Evolutionary conservation across 2,329 filamentous ascomycete species (phyloP).

Genomic region (Fusarium guadeloupense): DNA sequence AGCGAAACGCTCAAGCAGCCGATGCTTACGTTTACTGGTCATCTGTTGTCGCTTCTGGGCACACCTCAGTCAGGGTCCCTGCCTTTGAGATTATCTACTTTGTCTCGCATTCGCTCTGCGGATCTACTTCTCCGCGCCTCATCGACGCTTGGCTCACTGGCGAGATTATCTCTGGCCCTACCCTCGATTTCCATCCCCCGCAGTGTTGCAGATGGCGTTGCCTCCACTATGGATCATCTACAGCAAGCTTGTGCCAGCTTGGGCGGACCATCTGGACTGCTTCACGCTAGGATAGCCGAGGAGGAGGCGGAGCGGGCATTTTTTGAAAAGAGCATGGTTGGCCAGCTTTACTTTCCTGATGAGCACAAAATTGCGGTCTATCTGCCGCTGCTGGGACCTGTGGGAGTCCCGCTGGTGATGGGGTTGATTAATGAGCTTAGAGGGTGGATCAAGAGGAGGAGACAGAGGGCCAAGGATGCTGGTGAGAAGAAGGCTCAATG

Average conservation of each 20-base stretch:
- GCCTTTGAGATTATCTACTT: slow-evolving; percentile 82
- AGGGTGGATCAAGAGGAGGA: slow-evolving; percentile 62
- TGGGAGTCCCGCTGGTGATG: slow-evolving; percentile 89
- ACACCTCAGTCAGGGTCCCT: slow-evolving; percentile 85
- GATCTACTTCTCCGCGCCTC: slow-evolving; percentile 89
- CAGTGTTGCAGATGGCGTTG: slow-evolving; percentile 85
- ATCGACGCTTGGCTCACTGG: slow-evolving; percentile 91
- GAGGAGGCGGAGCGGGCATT: slow-evolving; percentile 91
- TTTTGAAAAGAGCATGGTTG: slow-evolving; percentile 99
- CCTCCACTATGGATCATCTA: slow-evolving; percentile 80
- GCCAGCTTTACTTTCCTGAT: slow-evolving; percentile 97
- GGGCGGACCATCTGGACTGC: slow-evolving; percentile 71
- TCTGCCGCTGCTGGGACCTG: slow-evolving; percentile 86
- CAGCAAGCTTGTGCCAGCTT: slow-evolving; percentile 79
- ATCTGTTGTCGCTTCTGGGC: slow-evolving; percentile 87
- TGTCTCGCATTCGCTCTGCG: slow-evolving; percentile 85
- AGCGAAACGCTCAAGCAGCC: slow-evolving; percentile 76
- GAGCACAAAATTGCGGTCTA: slow-evolving; percentile 99
- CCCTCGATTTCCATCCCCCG: slow-evolving; percentile 91
- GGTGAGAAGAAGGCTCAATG: slow-evolving; percentile 52
- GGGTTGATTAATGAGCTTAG: slow-evolving; percentile 83
- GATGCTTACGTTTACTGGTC: slow-evolving; percentile 89
- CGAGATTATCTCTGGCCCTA: slow-evolving; percentile 83
- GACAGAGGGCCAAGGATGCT: slow-evolving; percentile 53
- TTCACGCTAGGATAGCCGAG: slow-evolving; percentile 85